Evolutionary conservation across 305 asterid genomes (phyloP), one percentile per base, ranked within the genome.

Genomic region (Fraxinus dipetala): DNA sequence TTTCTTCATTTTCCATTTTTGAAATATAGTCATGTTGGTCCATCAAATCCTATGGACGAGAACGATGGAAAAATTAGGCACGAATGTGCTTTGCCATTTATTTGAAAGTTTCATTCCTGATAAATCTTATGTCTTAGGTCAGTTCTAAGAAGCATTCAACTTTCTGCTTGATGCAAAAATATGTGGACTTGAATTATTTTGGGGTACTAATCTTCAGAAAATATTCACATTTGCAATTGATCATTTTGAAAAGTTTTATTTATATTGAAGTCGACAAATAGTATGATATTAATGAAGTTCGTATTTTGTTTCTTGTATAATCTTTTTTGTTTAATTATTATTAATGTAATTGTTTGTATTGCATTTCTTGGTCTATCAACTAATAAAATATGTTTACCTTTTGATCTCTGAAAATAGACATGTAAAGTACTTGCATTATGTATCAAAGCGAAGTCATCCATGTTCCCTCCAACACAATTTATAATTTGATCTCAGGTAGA

Each of bases 121-220:
- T 51, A 45, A 79, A 31, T 77, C 79, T 82, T 34, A 34, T 74
- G 13, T 69, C 76, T 75, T 85, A 96, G 99, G 90, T 90, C 80
- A 97, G 95, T 77, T 92, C 97, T 6, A 98, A 96, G 92, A 93
- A 90, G 84, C 87, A 89, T 81, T 92, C 98, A 65, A 92, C 94
- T 67, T 87, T 96, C 86, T 96, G 98, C 86, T 95, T 93, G 77
- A 94, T 96, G 95, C 97, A 94, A 88, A 96, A 6, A 54, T 93
- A 75, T 83, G 90, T 84, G 45, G 98, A 96, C 77, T 32, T 91
- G 91, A 85, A 81, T 26, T 79, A 76, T 80, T 87, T 91, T 24
- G 26, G 89, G 95, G 97, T 75, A 90, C 84, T 38, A 89, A 91
- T 91, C 81, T 96, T 89, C 95, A 83, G 84, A 90, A 91, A 81